Percentiles rank a stretch among this genome's conserved stretches.
Conservation (phyloP, 306 rosid genomes). For the Ormosia semicastrata region DNA sequence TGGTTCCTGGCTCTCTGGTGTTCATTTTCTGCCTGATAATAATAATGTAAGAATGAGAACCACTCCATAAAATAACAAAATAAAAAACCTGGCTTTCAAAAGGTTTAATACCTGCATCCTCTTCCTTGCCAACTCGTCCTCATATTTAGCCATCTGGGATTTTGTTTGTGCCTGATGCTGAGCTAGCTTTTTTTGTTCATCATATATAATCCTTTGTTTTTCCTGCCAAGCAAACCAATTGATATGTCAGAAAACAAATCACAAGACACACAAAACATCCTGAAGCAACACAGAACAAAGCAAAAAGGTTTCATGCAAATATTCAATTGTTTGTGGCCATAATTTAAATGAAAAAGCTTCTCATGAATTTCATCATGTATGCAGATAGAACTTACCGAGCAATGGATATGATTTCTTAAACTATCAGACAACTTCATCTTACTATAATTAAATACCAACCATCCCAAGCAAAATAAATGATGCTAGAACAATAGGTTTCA, state of each 20-base stretch:
- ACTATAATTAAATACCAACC: not conserved
- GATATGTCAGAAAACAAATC: not conserved
- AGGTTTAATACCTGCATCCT: slow-evolving; percentile 78
- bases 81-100: not conserved
- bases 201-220: slow-evolving; percentile 85
- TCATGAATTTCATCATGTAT: not conserved
- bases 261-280: not conserved
- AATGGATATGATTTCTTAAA: not conserved
- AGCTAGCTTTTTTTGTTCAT: slow-evolving; percentile 88
- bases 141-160: slow-evolving; percentile 89
- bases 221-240: slow-evolving; percentile 56
- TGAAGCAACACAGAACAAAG: not conserved
- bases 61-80: not conserved
- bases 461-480: not conserved
- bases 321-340: not conserved
- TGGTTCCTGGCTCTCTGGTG: slow-evolving; percentile 83
- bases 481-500: not conserved
- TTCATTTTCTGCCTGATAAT: slow-evolving; percentile 81
- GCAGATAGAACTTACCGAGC: not conserved
- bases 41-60: slow-evolving; percentile 21
- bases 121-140: slow-evolving; percentile 87
- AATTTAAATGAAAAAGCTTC: not conserved
- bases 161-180: slow-evolving; percentile 95
- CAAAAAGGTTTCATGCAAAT: not conserved
- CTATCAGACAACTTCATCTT: not conserved